Evolutionary conservation across 2,329 filamentous ascomycete genomes (phyloP).

Genomic region (Scleromitrula shiraiana): DNA sequence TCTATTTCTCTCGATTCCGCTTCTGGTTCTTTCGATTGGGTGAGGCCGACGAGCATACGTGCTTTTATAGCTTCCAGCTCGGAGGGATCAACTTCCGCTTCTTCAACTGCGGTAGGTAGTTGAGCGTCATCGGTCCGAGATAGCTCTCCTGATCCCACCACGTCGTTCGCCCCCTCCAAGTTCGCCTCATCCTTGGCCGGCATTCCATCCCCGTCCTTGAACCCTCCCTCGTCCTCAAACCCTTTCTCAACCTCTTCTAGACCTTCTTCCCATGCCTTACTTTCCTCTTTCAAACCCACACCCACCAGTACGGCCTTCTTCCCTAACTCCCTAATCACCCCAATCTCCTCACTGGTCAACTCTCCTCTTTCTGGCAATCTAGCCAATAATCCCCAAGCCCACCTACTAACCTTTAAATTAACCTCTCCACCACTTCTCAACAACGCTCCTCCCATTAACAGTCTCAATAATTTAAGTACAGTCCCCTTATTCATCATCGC

Average conservation of each 20-base stretch:
- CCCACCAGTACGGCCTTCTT: slow-evolving; percentile 58
- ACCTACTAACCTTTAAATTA: slow-evolving; percentile 62
- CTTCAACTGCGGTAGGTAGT: neutral
- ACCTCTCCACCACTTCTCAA: slow-evolving; percentile 51
- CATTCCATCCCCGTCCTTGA: slow-evolving; percentile 31
- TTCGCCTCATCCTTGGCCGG: slow-evolving; percentile 22
- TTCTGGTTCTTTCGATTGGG: too few relatives aligned
- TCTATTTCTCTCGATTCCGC: neutral
- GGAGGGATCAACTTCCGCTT: neutral
- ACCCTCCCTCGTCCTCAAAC: slow-evolving; percentile 37
- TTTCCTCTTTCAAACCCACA: slow-evolving; percentile 29
- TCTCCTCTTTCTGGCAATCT: slow-evolving; percentile 66
- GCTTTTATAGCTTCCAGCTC: neutral
- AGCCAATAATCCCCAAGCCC: slow-evolving; percentile 79
- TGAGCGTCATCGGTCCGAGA: too few relatives aligned
- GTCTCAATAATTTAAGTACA: slow-evolving; percentile 56
- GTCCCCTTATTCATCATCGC: slow-evolving; percentile 59
- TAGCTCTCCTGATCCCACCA: neutral
- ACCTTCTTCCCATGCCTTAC: slow-evolving; percentile 33
- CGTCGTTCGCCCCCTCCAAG: neutral
- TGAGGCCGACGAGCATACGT: neutral
- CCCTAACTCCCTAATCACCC: slow-evolving; percentile 68
- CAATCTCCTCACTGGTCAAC: slow-evolving; percentile 67
- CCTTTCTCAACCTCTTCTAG: slow-evolving; percentile 40
- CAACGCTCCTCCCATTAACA: slow-evolving; percentile 54